A percentile compares a stretch with the other conserved stretches of the same genome.
Evolutionary conservation across 257 asterid genomes (phyloP).

Genomic region (Fraxinus cuspidata): DNA sequence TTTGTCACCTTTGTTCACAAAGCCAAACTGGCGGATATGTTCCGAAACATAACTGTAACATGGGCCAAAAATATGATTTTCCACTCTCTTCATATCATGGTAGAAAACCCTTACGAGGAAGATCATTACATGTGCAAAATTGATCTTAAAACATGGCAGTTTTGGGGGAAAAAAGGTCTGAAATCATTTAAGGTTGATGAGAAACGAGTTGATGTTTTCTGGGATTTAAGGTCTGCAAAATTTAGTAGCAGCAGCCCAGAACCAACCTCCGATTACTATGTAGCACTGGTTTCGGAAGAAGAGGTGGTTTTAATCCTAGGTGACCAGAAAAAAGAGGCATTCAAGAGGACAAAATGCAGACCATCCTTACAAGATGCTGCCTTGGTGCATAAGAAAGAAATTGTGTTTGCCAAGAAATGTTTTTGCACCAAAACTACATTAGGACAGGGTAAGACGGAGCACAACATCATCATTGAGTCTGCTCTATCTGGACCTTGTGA

Average conservation of each 20-base stretch:
- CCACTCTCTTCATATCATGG: slow-evolving; percentile 62
- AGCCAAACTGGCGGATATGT: slow-evolving; percentile 40
- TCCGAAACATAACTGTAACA: slow-evolving; percentile 47
- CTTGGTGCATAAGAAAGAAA: slow-evolving; percentile 72
- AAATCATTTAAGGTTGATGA: slow-evolving; percentile 63
- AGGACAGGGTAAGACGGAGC: slow-evolving; percentile 66
- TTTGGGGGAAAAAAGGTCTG: slow-evolving; percentile 85
- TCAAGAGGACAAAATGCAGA: slow-evolving; percentile 52
- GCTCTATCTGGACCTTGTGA: slow-evolving; percentile 47
- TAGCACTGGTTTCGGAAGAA: slow-evolving; percentile 59
- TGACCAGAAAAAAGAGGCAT: slow-evolving; percentile 69
- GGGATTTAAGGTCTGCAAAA: slow-evolving; percentile 75
- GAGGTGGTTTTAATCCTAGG: slow-evolving; percentile 66
- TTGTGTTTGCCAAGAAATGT: slow-evolving; percentile 66
- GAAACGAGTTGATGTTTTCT: slow-evolving; percentile 61
- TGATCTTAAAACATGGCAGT: slow-evolving; percentile 89
- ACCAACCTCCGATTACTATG: slow-evolving; percentile 69
- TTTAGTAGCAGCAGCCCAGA: slow-evolving; percentile 64
- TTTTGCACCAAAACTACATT: slow-evolving; percentile 66
- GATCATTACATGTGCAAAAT: slow-evolving; percentile 74
- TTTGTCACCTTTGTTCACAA: slow-evolving; percentile 66
- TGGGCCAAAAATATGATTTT: slow-evolving; percentile 70
- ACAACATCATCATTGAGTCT: slow-evolving; percentile 62
- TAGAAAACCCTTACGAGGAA: slow-evolving; percentile 46
- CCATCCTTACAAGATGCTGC: slow-evolving; percentile 46